phyloP scores from a whole-genome alignment of 805 yeast species.

The Debaryomyces tyrocola region DNA sequence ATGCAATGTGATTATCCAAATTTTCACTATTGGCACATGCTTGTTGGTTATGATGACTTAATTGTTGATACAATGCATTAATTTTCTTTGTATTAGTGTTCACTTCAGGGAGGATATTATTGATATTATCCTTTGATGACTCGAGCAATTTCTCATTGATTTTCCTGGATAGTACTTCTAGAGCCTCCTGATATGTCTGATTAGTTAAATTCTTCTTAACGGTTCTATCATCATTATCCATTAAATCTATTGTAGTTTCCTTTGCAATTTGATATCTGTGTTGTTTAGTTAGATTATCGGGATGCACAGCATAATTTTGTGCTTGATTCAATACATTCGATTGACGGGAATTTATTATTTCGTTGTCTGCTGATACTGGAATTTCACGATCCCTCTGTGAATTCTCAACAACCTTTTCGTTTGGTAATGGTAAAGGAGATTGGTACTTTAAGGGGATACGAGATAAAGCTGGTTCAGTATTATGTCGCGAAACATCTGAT shows the following conservation, averaged over 20 bases:
- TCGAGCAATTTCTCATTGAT: slow-evolving; percentile 8
- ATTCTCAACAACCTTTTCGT: not conserved
- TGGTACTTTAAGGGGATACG: slow-evolving; percentile 28
- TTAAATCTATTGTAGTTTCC: slow-evolving; percentile 10
- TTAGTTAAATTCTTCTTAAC: not conserved
- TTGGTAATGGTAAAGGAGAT: slow-evolving; percentile 31
- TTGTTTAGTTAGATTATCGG: not conserved
- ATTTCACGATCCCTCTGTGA: not conserved
- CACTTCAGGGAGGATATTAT: slow-evolving; percentile 10
- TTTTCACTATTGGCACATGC: slow-evolving; percentile 35
- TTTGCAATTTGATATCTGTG: not conserved
- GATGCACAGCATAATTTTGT: not conserved
- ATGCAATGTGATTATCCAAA: slow-evolving; percentile 28
- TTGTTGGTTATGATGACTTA: slow-evolving; percentile 33
- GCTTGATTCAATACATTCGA: not conserved
- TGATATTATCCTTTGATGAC: slow-evolving; percentile 3
- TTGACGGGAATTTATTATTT: not conserved
- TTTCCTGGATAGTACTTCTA: slow-evolving; percentile 14
- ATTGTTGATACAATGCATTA: slow-evolving; percentile 29
- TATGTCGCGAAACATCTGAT: not conserved
- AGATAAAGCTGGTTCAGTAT: not conserved
- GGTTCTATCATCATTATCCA: slow-evolving; percentile 16
- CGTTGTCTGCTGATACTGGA: not conserved
- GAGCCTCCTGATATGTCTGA: not conserved
- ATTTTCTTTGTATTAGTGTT: slow-evolving; percentile 20